phyloP scores from a whole-genome alignment of 2,329 filamentous ascomycete genomes.

The Colletotrichum camelliae region DNA sequence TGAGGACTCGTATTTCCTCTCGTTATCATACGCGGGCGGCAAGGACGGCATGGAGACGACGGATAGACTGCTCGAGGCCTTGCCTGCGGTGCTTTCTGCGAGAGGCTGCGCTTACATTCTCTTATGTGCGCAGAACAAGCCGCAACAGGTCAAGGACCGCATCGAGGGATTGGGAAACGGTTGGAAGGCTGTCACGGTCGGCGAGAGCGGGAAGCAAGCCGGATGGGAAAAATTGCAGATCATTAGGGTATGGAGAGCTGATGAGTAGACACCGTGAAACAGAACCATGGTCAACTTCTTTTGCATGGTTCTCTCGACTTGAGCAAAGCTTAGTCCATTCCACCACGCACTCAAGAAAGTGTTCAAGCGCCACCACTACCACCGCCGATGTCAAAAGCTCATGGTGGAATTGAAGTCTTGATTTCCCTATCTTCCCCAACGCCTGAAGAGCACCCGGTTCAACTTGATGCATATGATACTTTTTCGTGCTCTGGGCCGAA shows the following conservation, averaged over 20 bases:
- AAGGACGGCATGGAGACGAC: slow-evolving; percentile 94
- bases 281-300: not conserved
- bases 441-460: slow-evolving; percentile 17
- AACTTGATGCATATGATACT: slow-evolving; percentile 11
- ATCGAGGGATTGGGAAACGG: slow-evolving; percentile 47
- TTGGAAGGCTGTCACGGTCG: slow-evolving; percentile 82
- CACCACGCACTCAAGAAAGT: not conserved
- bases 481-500: slow-evolving; percentile 1
- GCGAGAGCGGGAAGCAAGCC: slow-evolving; percentile 82
- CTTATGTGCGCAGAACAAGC: slow-evolving; percentile 89
- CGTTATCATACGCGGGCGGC: slow-evolving; percentile 89
- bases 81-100: slow-evolving; percentile 67
- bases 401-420: slow-evolving; percentile 13
- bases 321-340: not conserved
- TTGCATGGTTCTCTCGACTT: not conserved
- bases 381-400: not conserved
- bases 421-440: slow-evolving; percentile 16
- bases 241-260: slow-evolving; percentile 80
- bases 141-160: slow-evolving; percentile 71
- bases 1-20: slow-evolving; percentile 81
- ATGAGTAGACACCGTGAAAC: not conserved
- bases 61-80: slow-evolving; percentile 72
- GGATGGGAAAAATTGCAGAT: slow-evolving; percentile 96
- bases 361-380: not conserved
- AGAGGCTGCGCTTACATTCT: slow-evolving; percentile 88